Conservation (phyloP, 768 basidiomycete species). For the Boletales sp. region DNA sequence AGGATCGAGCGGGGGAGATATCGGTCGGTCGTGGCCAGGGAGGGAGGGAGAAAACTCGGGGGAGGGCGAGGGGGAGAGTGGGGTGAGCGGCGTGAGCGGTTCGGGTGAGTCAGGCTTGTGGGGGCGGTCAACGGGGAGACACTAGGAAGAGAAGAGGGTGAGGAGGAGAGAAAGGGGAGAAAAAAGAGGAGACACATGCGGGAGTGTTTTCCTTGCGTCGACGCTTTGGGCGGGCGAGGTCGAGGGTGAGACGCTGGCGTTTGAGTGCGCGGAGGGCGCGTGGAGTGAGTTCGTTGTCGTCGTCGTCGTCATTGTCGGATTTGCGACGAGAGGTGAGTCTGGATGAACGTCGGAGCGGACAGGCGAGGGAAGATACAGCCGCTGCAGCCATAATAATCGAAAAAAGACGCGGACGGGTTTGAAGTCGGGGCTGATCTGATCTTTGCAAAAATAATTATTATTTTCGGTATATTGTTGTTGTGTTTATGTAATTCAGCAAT, state of each 20-base stretch:
- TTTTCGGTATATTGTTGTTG: too few relatives aligned
- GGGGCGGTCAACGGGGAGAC: background rate
- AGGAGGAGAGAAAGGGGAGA: background rate
- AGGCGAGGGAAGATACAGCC: slow-evolving; percentile 24
- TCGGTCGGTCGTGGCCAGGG: slow-evolving; percentile 25
- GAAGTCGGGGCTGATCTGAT: slow-evolving; percentile 15
- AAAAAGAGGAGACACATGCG: background rate
- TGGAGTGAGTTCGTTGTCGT: slow-evolving; percentile 32
- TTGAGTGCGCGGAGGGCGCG: slow-evolving; percentile 34
- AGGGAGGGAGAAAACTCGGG: slow-evolving; percentile 20
- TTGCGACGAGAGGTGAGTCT: slow-evolving; percentile 15
- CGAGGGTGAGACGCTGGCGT: slow-evolving; percentile 29
- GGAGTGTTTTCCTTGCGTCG: slow-evolving; percentile 22
- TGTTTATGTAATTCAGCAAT: slow-evolving; percentile 3
- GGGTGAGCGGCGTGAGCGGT: slow-evolving; percentile 10
- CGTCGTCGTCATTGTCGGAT: slow-evolving; percentile 4
- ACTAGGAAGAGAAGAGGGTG: background rate
- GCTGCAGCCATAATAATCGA: slow-evolving; percentile 26
- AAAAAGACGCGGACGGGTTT: slow-evolving; percentile 5
- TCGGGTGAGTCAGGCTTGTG: background rate
- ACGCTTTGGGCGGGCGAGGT: slow-evolving; percentile 17
- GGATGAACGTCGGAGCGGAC: slow-evolving; percentile 29
- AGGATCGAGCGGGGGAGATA: slow-evolving; percentile 2
- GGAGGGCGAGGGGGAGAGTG: slow-evolving; percentile 20
- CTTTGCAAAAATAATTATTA: slow-evolving; percentile 8